A percentile compares a stretch with the other conserved stretches of the same genome.
These are phyloP conservation scores for Knufia fluminis DNA, from an alignment of 2,329 filamentous ascomycete species.

Conservation along the genomic window DNA sequence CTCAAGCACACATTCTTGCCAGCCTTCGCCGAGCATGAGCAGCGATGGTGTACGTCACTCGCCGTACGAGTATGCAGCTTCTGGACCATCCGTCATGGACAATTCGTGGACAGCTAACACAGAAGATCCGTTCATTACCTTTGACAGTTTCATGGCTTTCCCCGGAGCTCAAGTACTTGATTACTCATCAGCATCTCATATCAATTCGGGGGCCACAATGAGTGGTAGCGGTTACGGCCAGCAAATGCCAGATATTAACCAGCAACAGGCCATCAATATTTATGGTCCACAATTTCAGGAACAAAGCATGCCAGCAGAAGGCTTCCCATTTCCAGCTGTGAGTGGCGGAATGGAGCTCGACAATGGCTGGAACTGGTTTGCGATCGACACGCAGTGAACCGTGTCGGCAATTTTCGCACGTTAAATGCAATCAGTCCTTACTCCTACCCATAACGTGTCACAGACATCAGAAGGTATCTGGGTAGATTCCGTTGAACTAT, in stretches of 20 bases:
- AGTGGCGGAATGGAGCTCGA: conserved; percentile 27
- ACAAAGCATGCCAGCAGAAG: conserved; percentile 4
- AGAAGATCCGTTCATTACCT: conserved; percentile 23
- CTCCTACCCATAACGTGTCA: no score
- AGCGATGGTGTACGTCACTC: conserved; percentile 11
- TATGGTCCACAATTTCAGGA: conserved; percentile 12
- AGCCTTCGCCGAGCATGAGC: conserved; percentile 19
- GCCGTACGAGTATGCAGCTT: conserved; percentile 13
- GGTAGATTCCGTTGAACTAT: no score
- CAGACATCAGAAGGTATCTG: no score
- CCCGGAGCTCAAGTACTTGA: conserved; percentile 14
- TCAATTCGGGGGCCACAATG: conserved; percentile 1
- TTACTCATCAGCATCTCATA: conserved; percentile 10
- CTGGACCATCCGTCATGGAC: conserved; percentile 15
- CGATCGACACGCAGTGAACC: conserved; percentile 14
- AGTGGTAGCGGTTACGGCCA: conserved; percentile 10
- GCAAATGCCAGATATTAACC: conserved; percentile 11
- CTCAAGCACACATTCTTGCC: conserved; percentile 15
- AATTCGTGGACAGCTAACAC: conserved; percentile 14
- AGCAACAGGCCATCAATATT: conserved; percentile 16
- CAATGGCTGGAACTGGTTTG: conserved; percentile 35
- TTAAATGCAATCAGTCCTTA: no score
- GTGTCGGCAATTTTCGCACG: no score
- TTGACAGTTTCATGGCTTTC: conserved; percentile 24
- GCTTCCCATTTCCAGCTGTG: conserved; percentile 16